Conservation (phyloP, 257 asterid species). For the Thymus mandschuricus region DNA sequence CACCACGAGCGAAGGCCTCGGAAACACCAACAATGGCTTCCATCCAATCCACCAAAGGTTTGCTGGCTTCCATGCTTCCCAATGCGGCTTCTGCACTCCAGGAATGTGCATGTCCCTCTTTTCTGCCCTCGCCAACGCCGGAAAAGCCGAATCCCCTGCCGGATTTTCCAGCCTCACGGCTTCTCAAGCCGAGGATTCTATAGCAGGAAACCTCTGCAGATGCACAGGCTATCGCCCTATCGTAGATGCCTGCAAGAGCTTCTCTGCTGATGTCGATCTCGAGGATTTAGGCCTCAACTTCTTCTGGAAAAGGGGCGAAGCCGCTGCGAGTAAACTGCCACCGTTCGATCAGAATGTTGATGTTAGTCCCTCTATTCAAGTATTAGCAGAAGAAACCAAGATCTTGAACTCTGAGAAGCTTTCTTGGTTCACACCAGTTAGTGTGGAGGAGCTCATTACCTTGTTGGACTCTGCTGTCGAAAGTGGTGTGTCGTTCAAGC, state of each 20-base stretch:
- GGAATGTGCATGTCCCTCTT: conserved; percentile 30
- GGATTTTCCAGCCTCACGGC: conserved; percentile 30
- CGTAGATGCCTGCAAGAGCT: conserved; percentile 34
- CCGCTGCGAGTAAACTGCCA: neutral
- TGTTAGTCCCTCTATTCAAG: neutral
- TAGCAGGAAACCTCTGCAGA: conserved; percentile 27
- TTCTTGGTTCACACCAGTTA: conserved; percentile 28
- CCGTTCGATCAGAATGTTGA: conserved; percentile 6
- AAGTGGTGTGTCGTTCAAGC: neutral
- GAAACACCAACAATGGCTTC: conserved; percentile 27
- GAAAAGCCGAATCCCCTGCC: neutral
- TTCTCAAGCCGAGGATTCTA: conserved; percentile 23
- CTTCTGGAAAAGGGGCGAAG: conserved; percentile 12
- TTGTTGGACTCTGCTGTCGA: neutral
- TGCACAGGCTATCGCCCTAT: conserved; percentile 35
- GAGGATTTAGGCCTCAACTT: conserved; percentile 28
- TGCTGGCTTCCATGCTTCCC: conserved; percentile 34
- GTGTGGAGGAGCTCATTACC: conserved; percentile 18
- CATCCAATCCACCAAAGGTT: conserved; percentile 32
- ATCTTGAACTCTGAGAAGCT: conserved; percentile 17
- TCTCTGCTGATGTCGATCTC: conserved; percentile 31
- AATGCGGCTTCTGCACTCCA: conserved; percentile 38
- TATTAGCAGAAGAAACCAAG: neutral
- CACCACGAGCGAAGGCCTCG: conserved; percentile 31
- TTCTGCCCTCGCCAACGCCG: conserved; percentile 30